These are phyloP conservation scores for Carex kokanica DNA, from an alignment of 176 grass and related monocot genomes.

Conservation along the genomic window DNA sequence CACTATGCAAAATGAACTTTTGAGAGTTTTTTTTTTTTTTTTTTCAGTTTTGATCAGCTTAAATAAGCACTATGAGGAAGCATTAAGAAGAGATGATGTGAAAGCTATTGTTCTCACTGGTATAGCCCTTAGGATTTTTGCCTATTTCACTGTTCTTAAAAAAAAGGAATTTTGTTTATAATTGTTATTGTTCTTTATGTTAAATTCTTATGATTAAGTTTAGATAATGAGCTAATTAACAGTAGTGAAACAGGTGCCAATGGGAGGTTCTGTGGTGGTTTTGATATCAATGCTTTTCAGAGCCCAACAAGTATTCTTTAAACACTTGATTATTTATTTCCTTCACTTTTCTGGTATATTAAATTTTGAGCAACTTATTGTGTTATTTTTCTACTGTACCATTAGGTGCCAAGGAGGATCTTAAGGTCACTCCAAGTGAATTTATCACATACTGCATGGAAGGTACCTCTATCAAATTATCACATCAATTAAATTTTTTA, in stretches of 20 bases:
- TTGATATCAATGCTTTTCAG: conserved; percentile 60
- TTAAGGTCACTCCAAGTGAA: conserved; percentile 11
- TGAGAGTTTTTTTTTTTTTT: neutral
- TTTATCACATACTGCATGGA: conserved; percentile 20
- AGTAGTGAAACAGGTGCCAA: conserved; percentile 41
- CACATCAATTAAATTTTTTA: neutral
- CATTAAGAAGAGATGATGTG: conserved; percentile 61
- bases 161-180: neutral
- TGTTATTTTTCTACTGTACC: neutral
- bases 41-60: conserved; percentile 64
- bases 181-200: neutral
- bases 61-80: conserved; percentile 44
- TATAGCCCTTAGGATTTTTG: conserved; percentile 19
- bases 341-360: neutral
- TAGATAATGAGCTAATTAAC: neutral
- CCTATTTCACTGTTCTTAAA: neutral
- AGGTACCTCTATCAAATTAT: conserved; percentile 2
- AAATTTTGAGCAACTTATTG: neutral
- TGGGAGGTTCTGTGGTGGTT: conserved; percentile 79
- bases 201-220: neutral
- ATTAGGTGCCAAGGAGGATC: conserved; percentile 22
- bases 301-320: conserved; percentile 45
- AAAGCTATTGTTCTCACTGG: conserved; percentile 86
- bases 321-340: neutral
- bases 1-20: conserved; percentile 7